Evolutionary conservation across 345 rosid species (phyloP), one percentile per base, ranked within the genome.

Genomic region (Brassica cretica): DNA sequence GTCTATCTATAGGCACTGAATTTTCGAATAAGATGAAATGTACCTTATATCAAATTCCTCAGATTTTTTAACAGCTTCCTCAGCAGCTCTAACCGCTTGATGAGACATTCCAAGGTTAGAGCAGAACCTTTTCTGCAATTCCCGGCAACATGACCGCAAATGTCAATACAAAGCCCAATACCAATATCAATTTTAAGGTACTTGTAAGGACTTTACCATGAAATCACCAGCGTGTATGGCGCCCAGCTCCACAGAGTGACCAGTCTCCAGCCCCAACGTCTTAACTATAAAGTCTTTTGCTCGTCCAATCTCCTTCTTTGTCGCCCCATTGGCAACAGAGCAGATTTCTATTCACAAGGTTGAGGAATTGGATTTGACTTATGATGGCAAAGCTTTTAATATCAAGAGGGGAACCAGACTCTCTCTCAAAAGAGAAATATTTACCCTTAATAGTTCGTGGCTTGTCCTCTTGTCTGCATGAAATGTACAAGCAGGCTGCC

Each of bases 371-470:
- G 82, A 89, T 82, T 79, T 41, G 80, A 87, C 84, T 83, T 60
- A 82, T 8, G 59, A 53, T 59, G 78, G 78, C 63, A 86, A 83
- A 79, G 64, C 87, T 71, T 53, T 11, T 60, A 88, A 63, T 86
- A 84, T 81, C 84, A 85, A 67, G 83, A 88, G 83, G 86, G 86
- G 84, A 89, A 83, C 87, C 72, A 81, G 72, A 85, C 84, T 78
- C 82, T 80, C 83, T 74, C 87, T 41, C 15, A 83, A 74, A 70
- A 70, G 78, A 75, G 63, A 88, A 88, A 78, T 82, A 86, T 83
- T 78, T 83, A 95, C 99, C 99, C 97, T 95, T 95, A 69, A 95
- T 96, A 63, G 99, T 95, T 24, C 98, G 93, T 5, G 99, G 97
- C 83, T 95, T 95, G 84, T 93, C 97, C 86, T 95, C 99, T 77